Evolutionary conservation across 306 rosid species (phyloP).

Genomic region (Chamaecrista fasciculata): DNA sequence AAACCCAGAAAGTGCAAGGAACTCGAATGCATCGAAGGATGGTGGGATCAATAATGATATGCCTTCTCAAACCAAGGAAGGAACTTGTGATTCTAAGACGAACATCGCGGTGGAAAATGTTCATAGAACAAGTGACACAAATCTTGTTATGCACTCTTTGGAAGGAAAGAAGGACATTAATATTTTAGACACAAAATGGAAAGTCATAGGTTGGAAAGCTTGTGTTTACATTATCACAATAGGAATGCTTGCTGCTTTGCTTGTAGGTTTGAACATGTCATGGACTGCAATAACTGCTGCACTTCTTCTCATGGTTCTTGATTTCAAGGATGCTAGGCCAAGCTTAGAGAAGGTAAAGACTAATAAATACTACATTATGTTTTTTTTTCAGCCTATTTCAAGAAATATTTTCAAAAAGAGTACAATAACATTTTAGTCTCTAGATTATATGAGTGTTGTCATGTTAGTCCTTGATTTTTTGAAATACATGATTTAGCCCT

Average conservation of each 20-base stretch:
- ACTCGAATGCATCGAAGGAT: constrained; percentile 52
- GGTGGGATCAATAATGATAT: constrained; percentile 29
- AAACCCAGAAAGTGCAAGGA: constrained; percentile 37
- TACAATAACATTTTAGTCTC: too few species aligned
- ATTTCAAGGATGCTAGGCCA: constrained; percentile 86
- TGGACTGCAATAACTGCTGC: constrained; percentile 89
- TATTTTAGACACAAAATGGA: constrained; percentile 39
- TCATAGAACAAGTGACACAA: constrained; percentile 18
- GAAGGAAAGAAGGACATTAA: constrained; percentile 45
- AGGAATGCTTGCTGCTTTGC: constrained; percentile 80
- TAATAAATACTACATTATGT: not conserved
- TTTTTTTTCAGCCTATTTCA: too few species aligned
- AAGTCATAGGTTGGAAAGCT: constrained; percentile 52
- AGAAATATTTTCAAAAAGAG: too few species aligned
- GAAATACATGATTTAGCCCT: too few species aligned
- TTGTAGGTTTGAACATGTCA: constrained; percentile 84
- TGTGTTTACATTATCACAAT: constrained; percentile 66
- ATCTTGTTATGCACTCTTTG: constrained; percentile 2
- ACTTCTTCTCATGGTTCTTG: constrained; percentile 80
- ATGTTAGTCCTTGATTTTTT: too few species aligned
- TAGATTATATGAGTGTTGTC: too few species aligned
- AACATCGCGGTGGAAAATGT: constrained; percentile 31
- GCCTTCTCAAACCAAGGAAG: constrained; percentile 40
- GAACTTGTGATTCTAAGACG: constrained; percentile 31
- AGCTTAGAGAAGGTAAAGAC: constrained; percentile 79